These are phyloP conservation scores for Tolypocladium ovalisporum DNA, from an alignment of 2,329 filamentous ascomycete species.

Conservation along the genomic window DNA sequence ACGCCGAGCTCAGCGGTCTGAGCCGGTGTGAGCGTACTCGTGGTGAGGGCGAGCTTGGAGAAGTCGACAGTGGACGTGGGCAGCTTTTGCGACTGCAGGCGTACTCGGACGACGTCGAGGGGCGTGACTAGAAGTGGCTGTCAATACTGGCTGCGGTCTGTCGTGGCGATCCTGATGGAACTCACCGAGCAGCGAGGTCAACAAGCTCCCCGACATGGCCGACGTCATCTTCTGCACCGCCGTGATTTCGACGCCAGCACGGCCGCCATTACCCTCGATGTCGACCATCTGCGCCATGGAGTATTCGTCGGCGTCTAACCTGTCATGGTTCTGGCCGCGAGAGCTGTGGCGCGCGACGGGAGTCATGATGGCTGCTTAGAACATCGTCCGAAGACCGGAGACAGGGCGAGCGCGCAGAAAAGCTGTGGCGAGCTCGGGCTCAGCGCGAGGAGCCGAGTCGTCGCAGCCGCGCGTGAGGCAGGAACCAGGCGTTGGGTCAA, in stretches of 20 bases:
- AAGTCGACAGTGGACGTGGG: slow-evolving; percentile 40
- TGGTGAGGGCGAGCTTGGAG: slow-evolving; percentile 43
- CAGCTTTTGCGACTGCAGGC: slow-evolving; percentile 71
- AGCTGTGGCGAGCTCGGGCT: neutral
- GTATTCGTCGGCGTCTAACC: slow-evolving; percentile 17
- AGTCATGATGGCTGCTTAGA: slow-evolving; percentile 5
- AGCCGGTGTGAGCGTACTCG: slow-evolving; percentile 53
- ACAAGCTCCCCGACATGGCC: slow-evolving; percentile 77
- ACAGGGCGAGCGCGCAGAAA: neutral
- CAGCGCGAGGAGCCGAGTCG: slow-evolving; percentile 1
- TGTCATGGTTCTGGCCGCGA: slow-evolving; percentile 15
- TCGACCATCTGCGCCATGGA: slow-evolving; percentile 17
- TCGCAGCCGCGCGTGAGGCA: neutral
- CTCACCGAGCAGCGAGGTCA: slow-evolving; percentile 82
- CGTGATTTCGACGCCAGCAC: slow-evolving; percentile 55
- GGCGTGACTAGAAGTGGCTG: slow-evolving; percentile 59
- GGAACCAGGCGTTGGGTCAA: neutral
- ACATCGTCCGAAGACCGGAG: neutral
- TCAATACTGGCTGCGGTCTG: neutral
- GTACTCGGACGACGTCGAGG: slow-evolving; percentile 91
- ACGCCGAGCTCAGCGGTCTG: slow-evolving; percentile 76
- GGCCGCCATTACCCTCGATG: slow-evolving; percentile 7
- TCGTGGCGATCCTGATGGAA: slow-evolving; percentile 1
- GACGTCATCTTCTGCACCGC: slow-evolving; percentile 89
- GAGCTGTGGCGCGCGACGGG: slow-evolving; percentile 5